Conservation (phyloP, 805 yeast species). For the Metschnikowia hibisci region DNA sequence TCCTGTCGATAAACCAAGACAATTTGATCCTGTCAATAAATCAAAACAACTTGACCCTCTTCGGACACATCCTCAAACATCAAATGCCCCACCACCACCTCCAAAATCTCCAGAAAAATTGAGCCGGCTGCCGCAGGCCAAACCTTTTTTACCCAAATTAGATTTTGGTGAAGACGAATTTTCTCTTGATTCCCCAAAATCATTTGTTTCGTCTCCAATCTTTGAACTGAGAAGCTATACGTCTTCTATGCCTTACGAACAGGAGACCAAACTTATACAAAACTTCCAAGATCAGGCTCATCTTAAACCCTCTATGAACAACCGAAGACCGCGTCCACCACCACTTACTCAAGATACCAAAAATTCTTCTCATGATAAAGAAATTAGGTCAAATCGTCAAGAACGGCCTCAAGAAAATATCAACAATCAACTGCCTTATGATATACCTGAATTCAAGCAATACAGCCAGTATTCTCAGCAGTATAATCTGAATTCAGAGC, state of each 20-base stretch:
- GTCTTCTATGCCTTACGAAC: constrained; percentile 1
- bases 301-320: background rate
- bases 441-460: background rate
- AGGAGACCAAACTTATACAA: constrained; percentile 5
- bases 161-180: constrained; percentile 1
- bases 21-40: constrained; percentile 9
- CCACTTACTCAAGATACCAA: constrained; percentile 4
- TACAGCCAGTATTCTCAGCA: background rate
- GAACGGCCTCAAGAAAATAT: background rate
- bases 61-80: background rate
- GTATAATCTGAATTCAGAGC: no score
- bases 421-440: background rate
- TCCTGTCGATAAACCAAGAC: constrained; percentile 14
- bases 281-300: constrained; percentile 5
- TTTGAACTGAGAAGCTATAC: constrained; percentile 1
- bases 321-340: constrained; percentile 16
- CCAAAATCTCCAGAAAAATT: constrained; percentile 1
- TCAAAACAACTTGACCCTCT: background rate
- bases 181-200: constrained; percentile 1
- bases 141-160: background rate
- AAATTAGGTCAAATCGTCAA: background rate
- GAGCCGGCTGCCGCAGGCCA: background rate
- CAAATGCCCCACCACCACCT: background rate
- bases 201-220: background rate
- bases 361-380: background rate